phyloP scores from a whole-genome alignment of 257 asterid genomes.

The Perilla frutescens region DNA sequence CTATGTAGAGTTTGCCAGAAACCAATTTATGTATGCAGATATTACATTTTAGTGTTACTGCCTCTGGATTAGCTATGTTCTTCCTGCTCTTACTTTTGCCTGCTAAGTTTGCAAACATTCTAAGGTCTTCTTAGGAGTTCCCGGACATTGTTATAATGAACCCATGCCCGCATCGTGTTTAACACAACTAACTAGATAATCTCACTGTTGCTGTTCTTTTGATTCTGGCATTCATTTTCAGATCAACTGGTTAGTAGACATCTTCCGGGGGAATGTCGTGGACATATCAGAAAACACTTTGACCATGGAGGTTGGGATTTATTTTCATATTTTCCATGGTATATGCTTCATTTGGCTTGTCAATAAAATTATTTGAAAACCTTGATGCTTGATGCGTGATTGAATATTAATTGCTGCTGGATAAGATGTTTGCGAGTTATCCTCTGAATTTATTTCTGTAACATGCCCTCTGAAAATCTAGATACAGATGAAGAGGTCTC shows the following conservation, averaged over 20 bases:
- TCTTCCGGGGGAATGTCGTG: slow-evolving; percentile 80
- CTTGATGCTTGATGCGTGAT: slow-evolving; percentile 3
- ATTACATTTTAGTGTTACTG: background rate
- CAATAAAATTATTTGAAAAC: slow-evolving; percentile 27
- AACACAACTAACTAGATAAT: background rate
- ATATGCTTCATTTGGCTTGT: slow-evolving; percentile 30
- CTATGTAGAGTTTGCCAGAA: background rate
- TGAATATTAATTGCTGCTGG: slow-evolving; percentile 10
- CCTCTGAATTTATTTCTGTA: slow-evolving; percentile 5
- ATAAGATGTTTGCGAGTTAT: slow-evolving; percentile 13
- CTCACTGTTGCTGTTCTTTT: slow-evolving; percentile 19
- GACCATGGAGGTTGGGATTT: slow-evolving; percentile 71
- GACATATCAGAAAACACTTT: slow-evolving; percentile 76
- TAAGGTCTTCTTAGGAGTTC: slow-evolving; percentile 4
- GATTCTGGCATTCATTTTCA: slow-evolving; percentile 42
- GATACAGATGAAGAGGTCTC: slow-evolving; percentile 13
- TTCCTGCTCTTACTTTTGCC: background rate
- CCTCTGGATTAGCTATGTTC: background rate
- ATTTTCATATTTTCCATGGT: slow-evolving; percentile 22
- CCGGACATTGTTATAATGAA: slow-evolving; percentile 6
- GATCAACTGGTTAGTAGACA: slow-evolving; percentile 83
- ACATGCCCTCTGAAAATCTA: slow-evolving; percentile 18
- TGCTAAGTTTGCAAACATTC: background rate
- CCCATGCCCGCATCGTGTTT: background rate
- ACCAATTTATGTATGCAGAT: background rate